Base-by-base conservation (phyloP, 192 early-diverging fungal species). In the Coemansia sp. region DNA sequence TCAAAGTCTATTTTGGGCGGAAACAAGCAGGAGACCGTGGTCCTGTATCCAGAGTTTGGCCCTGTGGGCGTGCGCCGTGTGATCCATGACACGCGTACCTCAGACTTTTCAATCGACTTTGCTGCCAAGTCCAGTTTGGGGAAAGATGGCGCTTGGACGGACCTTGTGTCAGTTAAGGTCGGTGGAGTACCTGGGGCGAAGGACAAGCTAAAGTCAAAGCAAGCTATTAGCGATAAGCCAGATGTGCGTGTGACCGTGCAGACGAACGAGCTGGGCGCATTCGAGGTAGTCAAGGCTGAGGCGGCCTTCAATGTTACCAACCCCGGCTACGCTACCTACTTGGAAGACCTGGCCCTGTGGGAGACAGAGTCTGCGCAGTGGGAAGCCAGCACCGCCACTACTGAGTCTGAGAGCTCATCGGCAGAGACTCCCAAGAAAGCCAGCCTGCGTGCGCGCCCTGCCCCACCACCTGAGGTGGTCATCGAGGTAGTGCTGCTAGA, bases 231-330 rank as follows among this genome's bases (percentile, higher is more conserved):
- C 42, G 83, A 82, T 24, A 82, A 73, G 11, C 92, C 92, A 39
- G 96, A 95, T 75, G 93, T 99, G 37, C 90, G 91, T 36, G 88
- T 92, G 5, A 76, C 86, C 6, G 82, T 97, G 60, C 89, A 92
- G 71, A 83, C 96, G 36, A 90, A 86, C 34, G 91, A 95, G 38
- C 87, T 91, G 38, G 92, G 92, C 46, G 43, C 90, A 8, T 77
- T 95, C 35, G 82, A 82, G 35, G 60, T 77, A 57, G 76, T 88
- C 64, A 85, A 88, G 73, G 78, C 89, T 33, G 83, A 88, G 66
- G 76, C 76, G 6, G 63, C 69, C 13, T 85, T 79, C 21, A 82
- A 85, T 45, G 76, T 82, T 50, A 79, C 73, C 51, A 84, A 84
- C 56, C 73, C 82, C 18, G 74, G 55, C 13, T 23, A 73, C 23